phyloP scores from a whole-genome alignment of 306 rosid species.

The Vigna nakashimae region DNA sequence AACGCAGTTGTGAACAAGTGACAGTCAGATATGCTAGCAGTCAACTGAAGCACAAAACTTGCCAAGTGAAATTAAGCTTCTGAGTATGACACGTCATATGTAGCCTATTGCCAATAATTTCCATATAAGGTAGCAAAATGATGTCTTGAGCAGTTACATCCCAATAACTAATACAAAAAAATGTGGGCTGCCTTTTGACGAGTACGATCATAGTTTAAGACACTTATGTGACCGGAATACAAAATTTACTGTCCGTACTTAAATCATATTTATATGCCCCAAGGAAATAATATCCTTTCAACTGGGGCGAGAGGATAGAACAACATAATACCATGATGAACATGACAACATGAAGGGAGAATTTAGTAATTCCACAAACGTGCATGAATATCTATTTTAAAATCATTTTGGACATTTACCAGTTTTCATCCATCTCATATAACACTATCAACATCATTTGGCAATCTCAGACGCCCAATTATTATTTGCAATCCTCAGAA shows the following conservation, averaged over 20 bases:
- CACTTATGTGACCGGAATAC: not conserved
- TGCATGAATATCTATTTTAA: not conserved
- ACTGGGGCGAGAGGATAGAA: no score
- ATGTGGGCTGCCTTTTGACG: not conserved
- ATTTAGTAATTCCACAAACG: not conserved
- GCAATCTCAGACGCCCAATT: not conserved
- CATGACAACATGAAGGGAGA: not conserved
- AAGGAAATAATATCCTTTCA: no score
- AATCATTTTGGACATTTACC: not conserved
- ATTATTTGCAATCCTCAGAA: not conserved
- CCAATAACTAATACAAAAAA: not conserved
- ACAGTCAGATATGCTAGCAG: not conserved
- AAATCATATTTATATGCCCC: not conserved
- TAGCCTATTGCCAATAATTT: not conserved
- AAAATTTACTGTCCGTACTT: not conserved
- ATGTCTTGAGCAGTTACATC: not conserved
- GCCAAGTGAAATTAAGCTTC: not conserved
- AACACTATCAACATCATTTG: slow-evolving; percentile 6
- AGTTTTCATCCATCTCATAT: slow-evolving; percentile 4
- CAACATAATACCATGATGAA: not conserved
- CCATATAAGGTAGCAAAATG: not conserved
- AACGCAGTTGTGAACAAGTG: not conserved
- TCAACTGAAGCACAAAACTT: not conserved
- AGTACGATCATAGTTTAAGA: not conserved
- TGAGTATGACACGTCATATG: not conserved